phyloP scores from a whole-genome alignment of 1,284 basidiomycete genomes.

The Rhodotorula mucilaginosa region DNA sequence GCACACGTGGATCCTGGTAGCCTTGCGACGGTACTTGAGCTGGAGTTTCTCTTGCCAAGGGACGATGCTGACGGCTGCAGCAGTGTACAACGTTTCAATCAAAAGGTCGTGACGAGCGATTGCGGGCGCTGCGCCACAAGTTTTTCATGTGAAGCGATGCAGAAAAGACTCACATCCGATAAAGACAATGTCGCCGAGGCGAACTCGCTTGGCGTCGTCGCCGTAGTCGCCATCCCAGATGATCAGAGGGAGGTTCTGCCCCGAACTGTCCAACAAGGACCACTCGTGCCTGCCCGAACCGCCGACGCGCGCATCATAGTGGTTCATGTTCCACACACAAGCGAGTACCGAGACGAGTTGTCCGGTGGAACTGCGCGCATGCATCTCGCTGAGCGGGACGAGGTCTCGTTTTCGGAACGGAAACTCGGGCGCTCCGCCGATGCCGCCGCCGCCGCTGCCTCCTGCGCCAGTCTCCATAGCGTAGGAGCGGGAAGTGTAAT shows the following conservation, averaged over 20 bases:
- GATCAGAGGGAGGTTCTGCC: slow-evolving; percentile 5
- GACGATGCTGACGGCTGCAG: background rate
- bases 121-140: background rate
- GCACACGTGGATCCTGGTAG: slow-evolving; percentile 14
- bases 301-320: background rate
- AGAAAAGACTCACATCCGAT: slow-evolving; percentile 9
- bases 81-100: background rate
- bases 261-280: slow-evolving; percentile 14
- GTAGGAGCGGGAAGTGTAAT: background rate
- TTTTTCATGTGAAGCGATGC: background rate
- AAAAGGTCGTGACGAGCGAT: too few relatives aligned
- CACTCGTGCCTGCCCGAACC: slow-evolving; percentile 2
- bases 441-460: background rate
- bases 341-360: slow-evolving; percentile 14
- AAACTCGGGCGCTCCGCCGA: slow-evolving; percentile 19
- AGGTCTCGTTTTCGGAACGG: slow-evolving; percentile 10
- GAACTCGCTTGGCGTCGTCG: slow-evolving; percentile 2
- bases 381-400: slow-evolving; percentile 7
- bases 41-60: slow-evolving; percentile 10
- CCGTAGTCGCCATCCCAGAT: slow-evolving; percentile 8
- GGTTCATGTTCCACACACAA: background rate
- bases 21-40: slow-evolving; percentile 5
- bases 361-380: background rate
- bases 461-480: background rate
- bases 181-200: slow-evolving; percentile 22